Evolutionary conservation across 1,284 basidiomycete genomes (phyloP), one percentile per base, ranked within the genome.

Genomic region (Gymnopus androsaceus): DNA sequence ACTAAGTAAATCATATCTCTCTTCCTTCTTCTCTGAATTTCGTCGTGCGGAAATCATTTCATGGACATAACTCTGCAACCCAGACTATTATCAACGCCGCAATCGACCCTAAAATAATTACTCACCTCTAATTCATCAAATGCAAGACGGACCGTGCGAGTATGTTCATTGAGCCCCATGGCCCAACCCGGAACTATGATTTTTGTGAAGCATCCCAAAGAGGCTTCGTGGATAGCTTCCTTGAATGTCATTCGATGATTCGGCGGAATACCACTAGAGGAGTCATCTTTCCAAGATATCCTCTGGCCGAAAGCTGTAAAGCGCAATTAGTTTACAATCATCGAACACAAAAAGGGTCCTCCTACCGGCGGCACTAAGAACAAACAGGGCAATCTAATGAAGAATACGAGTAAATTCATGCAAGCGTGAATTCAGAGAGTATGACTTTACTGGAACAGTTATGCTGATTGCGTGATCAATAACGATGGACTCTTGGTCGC

Each of bases 201-300:
- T 63, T 76, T 77, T 23, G 76, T 28, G 46, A 77, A 67, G 5
- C 83, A 66, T 37, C 77, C 70, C 3, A 67, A 69, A 4, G 78
- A 73, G 4, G 84, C 77, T 15, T 69, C 70, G 50, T 79, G 75
- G 34, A 85, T 70, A 7, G 83, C 76, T 33, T 80, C 75, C 64
- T 81, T 82, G 72, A 85, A 87, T 3, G 80, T 74, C 68, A 87
- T 72, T 33, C 67, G 60, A 64, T 86, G 80, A 1, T 80, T 80
- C 0, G 67, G 57, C 1, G 80, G 77, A 25, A 75, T n/a, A n/a
- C n/a, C 61, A 4, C n/a, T n/a, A 59, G 54, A 4, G 59, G 54
- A 3, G 34, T 80, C 77, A 47, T 80, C 78, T 42, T 70, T 69
- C 82, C 80, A 85, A 1, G 76, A 73, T 25, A 83, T 76, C 41